Base-by-base conservation (phyloP, 1,284 basidiomycete genomes). In the Xanthoconium separans region DNA sequence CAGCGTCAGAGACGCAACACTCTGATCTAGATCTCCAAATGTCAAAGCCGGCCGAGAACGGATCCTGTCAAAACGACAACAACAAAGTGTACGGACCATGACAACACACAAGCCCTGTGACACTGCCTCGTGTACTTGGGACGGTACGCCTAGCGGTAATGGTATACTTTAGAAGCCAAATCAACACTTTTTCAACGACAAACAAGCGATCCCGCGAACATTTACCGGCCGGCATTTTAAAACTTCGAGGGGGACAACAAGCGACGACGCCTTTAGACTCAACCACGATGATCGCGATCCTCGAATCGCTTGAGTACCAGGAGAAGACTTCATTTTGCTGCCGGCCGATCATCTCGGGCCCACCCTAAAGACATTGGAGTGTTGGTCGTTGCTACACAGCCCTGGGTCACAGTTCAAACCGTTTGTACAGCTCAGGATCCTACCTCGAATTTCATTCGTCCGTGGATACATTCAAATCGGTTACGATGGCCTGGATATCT, bases 141-240 rank as follows among this genome's bases (percentile, higher is more conserved):
- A 36, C 18, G 43, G 31, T 31, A 30, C 41, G n/a, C 30, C 18
- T 18, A 31, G 7, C n/a, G 40, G 24, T 16, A 18, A 18, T 22
- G 15, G 27, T 44, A 24, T 16, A 18, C 39, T 33, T 10, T 22
- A 49, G 20, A 42, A 29, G 36, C 33, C 44, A 50, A 54, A 29
- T 12, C 27, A 46, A 44, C 30, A 45, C 34, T 45, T 54, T 42
- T n/a, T 15, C 47, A 48, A 51, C 54, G 42, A 20, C 20, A 9
- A 44, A 0, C 37, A 68, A 69, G 65, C 65, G 65, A 67, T 66
- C 65, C 65, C 65, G 65, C 65, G 65, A 66, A 61, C 58, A 57
- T 65, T 65, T 65, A 48, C 62, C 65, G 64, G 55, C 53, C 66
- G 65, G 65, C 44, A 47, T 64, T 60, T 54, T 37, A 36, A 54